These are phyloP conservation scores for Dictyostelium purpureum DNA, from an alignment of 78 protist species.

Conservation along the genomic window DNA sequence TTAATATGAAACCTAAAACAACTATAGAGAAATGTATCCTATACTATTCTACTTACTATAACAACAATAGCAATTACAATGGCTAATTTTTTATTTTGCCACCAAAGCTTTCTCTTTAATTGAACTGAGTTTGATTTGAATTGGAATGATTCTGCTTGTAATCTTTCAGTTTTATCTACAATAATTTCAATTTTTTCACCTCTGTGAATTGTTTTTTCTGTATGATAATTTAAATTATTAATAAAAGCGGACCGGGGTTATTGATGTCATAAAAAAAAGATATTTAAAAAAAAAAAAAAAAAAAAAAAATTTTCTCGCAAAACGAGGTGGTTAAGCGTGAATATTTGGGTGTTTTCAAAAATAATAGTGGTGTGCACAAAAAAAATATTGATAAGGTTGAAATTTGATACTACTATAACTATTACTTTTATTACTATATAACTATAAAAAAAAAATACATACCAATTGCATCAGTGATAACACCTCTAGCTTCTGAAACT, in stretches of 20 bases:
- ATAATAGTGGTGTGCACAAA: neutral
- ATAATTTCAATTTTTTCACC: slow-evolving; percentile 95
- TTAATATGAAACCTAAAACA: neutral
- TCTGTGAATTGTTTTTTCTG: slow-evolving; percentile 91
- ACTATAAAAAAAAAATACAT: neutral
- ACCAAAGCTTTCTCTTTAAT: slow-evolving; percentile 96
- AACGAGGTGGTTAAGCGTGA: no score
- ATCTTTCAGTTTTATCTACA: slow-evolving; percentile 94
- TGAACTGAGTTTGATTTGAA: slow-evolving; percentile 86
- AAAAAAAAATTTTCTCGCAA: neutral
- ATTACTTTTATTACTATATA: no score
- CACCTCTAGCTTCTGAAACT: slow-evolving; percentile 50
- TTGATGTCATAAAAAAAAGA: neutral
- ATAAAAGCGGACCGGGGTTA: neutral
- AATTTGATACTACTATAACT: no score
- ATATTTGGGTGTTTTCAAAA: neutral
- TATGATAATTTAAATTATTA: neutral
- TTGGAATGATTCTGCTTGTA: slow-evolving; percentile 83
- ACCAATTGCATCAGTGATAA: slow-evolving; percentile 42
- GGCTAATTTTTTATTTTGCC: slow-evolving; percentile 90
- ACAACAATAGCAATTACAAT: slow-evolving; percentile 39
- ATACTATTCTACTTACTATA: slow-evolving; percentile 51
- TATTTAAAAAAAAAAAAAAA: neutral
- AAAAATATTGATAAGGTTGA: no score
- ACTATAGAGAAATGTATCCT: neutral